A percentile compares a stretch with the other conserved stretches of the same genome.
Evolutionary conservation across 306 rosid genomes (phyloP).

Genomic region (Benincasa hispida): DNA sequence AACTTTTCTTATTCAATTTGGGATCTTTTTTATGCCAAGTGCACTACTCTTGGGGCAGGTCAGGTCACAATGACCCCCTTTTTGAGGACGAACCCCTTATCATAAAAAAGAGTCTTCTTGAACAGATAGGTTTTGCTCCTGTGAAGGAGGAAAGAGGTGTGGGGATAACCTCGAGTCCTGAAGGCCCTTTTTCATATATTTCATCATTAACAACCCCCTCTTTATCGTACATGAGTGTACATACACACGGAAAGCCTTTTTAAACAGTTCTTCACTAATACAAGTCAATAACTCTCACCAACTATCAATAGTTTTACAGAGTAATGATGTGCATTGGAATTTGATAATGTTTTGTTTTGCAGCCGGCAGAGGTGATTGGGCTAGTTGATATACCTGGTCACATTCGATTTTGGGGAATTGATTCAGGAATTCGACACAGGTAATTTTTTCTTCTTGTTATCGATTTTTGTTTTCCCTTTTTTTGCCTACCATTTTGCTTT

Average conservation of each 20-base stretch:
- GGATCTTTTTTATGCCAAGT: background rate
- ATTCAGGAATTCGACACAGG: slow-evolving; percentile 98
- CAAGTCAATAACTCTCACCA: too few species aligned
- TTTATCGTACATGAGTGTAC: background rate
- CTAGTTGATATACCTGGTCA: slow-evolving; percentile 89
- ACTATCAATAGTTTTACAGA: background rate
- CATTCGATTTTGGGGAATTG: slow-evolving; percentile 89
- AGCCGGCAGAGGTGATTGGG: slow-evolving; percentile 99
- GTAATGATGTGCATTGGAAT: background rate
- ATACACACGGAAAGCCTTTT: too few species aligned
- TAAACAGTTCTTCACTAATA: too few species aligned
- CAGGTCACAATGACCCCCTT: background rate
- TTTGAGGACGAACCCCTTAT: background rate
- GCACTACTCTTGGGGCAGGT: background rate
- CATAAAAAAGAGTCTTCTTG: background rate
- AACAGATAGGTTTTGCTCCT: background rate
- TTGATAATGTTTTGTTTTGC: slow-evolving; percentile 15
- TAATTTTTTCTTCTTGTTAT: background rate
- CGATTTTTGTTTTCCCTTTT: background rate
- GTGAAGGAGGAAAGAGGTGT: background rate
- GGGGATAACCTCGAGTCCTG: background rate
- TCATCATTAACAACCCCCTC: background rate
- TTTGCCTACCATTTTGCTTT: background rate
- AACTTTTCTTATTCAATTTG: background rate
- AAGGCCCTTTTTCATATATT: background rate